Evolutionary conservation across 2,329 filamentous ascomycete genomes (phyloP), one percentile per base, ranked within the genome.

Genomic region (Cladosporium sp.): DNA sequence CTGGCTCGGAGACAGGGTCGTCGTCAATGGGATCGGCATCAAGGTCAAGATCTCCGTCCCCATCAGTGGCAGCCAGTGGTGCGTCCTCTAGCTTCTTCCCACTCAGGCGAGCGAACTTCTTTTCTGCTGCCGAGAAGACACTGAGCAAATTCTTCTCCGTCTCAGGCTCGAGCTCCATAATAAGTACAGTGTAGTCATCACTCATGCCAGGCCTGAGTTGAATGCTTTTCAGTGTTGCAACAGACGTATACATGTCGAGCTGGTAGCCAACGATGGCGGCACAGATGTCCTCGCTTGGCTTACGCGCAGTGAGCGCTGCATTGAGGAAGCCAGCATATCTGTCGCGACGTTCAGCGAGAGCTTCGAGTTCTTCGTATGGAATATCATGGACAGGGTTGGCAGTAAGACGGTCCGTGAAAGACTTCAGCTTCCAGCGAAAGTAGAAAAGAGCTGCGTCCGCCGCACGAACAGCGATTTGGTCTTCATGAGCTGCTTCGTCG

Each of bases 361-460:
- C 78, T 71, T 90, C 87, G 34, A 93, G 80, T 8, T 88, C 85
- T 7, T 81, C 78, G 59, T 87, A 82, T 1, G 87, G 74, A 64
- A 92, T 84, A 4, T 82, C 83, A 80, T 41, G 92, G 28, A 61
- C 65, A 12, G 66, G 60, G 34, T 66, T 68, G 77, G 18, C 85
- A 78, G 64, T 84, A 81, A 68, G 83, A 82, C 67, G 92, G 74
- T 62, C 65, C n/a, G 73, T 70, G 54, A 82, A 72, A 18, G 70
- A 70, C n/a, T 75, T 73, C 58, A 80, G 75, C 49, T 84, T 82
- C 95, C 95, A 99, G 88, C 96, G 92, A 76, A 97, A 96, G 80
- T 97, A 98, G 79, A 96, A 92, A 57, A 93, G 85, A 60, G 90
- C 84, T 1, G 89, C 85, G 70, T 91, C 90, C 73, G 96, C 90